Evolutionary conservation across 1,139 yeast genomes (phyloP).

Genomic region (Groenewaldozyma auringiensis): DNA sequence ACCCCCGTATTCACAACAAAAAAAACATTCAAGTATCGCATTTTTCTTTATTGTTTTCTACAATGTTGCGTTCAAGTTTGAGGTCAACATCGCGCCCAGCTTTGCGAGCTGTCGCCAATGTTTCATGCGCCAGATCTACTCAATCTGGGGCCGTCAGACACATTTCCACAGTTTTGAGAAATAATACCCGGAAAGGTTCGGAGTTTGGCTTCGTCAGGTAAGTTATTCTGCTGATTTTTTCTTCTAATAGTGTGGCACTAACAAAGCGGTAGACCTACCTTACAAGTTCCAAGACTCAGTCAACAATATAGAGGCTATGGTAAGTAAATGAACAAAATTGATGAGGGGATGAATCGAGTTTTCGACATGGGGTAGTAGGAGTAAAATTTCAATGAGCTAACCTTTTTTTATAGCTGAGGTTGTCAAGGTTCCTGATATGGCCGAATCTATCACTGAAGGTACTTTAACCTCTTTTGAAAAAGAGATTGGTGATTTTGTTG

Average conservation of each 20-base stretch:
- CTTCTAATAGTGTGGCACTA: no score
- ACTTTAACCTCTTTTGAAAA: constrained; percentile 70
- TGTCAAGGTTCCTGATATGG: constrained; percentile 97
- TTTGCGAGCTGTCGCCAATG: background rate
- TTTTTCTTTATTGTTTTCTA: background rate
- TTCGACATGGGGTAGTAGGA: no score
- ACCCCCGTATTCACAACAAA: no score
- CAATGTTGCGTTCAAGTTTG: background rate
- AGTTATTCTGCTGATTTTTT: no score
- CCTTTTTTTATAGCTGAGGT: constrained; percentile 21
- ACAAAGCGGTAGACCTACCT: background rate
- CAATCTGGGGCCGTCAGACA: background rate
- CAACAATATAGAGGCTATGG: background rate
- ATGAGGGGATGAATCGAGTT: background rate
- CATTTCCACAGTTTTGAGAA: background rate
- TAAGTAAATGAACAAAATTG: background rate
- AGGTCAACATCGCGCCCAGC: background rate
- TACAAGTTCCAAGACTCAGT: background rate
- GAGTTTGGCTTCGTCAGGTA: background rate
- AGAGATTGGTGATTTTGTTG: constrained; percentile 82
- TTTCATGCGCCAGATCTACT: background rate
- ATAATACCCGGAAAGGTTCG: background rate
- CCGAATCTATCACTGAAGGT: constrained; percentile 97
- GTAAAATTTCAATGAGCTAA: no score
- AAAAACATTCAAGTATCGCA: background rate